phyloP scores from a whole-genome alignment of 2,329 filamentous ascomycete species.

The Coniochaeta sp. region DNA sequence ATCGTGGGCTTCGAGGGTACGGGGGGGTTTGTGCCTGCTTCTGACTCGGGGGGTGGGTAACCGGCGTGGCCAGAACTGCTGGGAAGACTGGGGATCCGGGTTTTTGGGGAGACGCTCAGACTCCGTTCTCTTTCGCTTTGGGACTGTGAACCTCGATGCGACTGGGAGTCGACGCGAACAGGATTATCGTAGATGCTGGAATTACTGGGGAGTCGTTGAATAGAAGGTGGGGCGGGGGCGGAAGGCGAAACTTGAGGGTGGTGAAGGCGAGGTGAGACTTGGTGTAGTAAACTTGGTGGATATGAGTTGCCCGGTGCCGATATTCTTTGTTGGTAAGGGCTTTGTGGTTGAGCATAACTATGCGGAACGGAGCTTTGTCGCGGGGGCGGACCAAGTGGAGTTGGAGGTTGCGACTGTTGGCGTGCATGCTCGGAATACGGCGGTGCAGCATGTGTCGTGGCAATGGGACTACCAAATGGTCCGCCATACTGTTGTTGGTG shows the following conservation, averaged over 20 bases:
- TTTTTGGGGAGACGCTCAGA: slow-evolving; percentile 74
- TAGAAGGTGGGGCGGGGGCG: slow-evolving; percentile 25
- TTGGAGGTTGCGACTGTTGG: slow-evolving; percentile 46
- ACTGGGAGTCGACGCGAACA: background rate
- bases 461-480: slow-evolving; percentile 46
- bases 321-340: slow-evolving; percentile 52
- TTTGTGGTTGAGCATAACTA: slow-evolving; percentile 44
- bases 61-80: slow-evolving; percentile 31
- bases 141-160: slow-evolving; percentile 41
- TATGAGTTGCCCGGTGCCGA: slow-evolving; percentile 22
- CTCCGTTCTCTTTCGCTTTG: slow-evolving; percentile 61
- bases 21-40: slow-evolving; percentile 10
- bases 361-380: slow-evolving; percentile 33
- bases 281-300: slow-evolving; percentile 16
- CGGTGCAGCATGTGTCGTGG: slow-evolving; percentile 34
- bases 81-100: slow-evolving; percentile 48
- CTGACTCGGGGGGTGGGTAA: slow-evolving; percentile 16
- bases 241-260: slow-evolving; percentile 25
- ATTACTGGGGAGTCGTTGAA: slow-evolving; percentile 33
- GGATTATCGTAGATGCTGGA: slow-evolving; percentile 35
- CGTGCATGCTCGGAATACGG: slow-evolving; percentile 31
- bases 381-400: slow-evolving; percentile 45
- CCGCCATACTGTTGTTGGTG: slow-evolving; percentile 46
- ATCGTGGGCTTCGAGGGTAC: background rate
- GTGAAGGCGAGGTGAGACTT: slow-evolving; percentile 1